These are phyloP conservation scores for Trichoderma sp. DNA, from an alignment of 2,329 filamentous ascomycete species.

Conservation along the genomic window DNA sequence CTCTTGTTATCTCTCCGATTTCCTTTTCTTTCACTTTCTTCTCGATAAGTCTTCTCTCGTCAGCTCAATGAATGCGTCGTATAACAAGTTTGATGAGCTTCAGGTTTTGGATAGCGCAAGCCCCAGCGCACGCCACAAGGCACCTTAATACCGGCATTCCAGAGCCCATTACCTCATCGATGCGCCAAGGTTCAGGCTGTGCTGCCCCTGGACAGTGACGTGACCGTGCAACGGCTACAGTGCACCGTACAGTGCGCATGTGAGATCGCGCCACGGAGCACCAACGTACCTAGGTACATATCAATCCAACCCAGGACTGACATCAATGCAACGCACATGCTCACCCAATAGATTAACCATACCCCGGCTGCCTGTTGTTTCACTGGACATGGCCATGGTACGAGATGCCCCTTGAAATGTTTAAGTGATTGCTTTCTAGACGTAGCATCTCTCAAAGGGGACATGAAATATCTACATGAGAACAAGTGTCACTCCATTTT, in stretches of 20 bases:
- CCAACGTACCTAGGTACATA: neutral
- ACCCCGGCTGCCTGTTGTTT: neutral
- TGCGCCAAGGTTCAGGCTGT: neutral
- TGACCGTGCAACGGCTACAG: neutral
- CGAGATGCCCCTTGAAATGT: neutral
- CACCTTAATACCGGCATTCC: neutral
- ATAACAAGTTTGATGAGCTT: neutral
- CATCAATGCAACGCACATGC: neutral
- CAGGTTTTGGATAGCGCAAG: neutral
- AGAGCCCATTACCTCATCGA: conserved; percentile 14
- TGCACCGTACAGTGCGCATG: neutral
- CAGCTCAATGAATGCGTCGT: neutral
- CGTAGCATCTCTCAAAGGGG: neutral
- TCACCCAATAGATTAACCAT: neutral
- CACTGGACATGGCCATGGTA: neutral
- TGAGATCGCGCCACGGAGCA: neutral
- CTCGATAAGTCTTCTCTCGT: neutral
- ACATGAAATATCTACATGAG: neutral
- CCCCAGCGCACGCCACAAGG: conserved; percentile 8
- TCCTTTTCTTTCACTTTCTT: neutral
- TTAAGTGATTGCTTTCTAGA: neutral
- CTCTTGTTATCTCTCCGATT: neutral
- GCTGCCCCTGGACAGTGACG: conserved; percentile 16
- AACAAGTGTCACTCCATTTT: conserved; percentile 5
- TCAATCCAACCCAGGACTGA: neutral